Conservation (phyloP, 768 basidiomycete genomes). For the Termitomyces sp. region DNA sequence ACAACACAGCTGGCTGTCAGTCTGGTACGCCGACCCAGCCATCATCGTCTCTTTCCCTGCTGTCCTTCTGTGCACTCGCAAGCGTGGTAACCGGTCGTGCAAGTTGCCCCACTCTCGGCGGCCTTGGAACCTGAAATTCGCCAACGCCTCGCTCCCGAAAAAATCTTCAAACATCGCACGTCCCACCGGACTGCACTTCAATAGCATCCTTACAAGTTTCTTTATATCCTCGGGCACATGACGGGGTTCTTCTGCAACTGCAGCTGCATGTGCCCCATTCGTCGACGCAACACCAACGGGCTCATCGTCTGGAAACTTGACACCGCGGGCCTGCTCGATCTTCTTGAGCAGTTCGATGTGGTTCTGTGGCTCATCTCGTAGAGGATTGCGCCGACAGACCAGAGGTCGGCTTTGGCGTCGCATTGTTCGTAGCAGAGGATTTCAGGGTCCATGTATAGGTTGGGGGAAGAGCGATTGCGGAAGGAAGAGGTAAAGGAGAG, state of each 20-base stretch:
- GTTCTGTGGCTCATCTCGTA: conserved; percentile 94
- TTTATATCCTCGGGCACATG: conserved; percentile 80
- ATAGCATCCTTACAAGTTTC: conserved; percentile 73
- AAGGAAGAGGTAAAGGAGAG: background rate
- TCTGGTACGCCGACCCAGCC: too few species aligned
- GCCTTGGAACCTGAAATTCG: conserved; percentile 63
- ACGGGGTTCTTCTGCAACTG: too few species aligned
- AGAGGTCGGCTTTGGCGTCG: conserved; percentile 97
- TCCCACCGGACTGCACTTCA: conserved; percentile 81
- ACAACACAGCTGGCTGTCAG: too few species aligned
- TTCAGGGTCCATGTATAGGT: conserved; percentile 98
- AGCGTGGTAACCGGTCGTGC: too few species aligned
- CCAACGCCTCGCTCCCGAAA: conserved; percentile 75
- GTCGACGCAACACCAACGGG: conserved; percentile 34
- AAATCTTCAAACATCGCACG: conserved; percentile 90
- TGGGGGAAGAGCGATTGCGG: conserved; percentile 38
- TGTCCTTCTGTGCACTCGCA: too few species aligned
- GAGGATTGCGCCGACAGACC: conserved; percentile 96
- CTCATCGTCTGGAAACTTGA: conserved; percentile 94
- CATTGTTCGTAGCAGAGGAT: conserved; percentile 90
- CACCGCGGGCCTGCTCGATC: conserved; percentile 87
- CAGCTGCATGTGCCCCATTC: background rate
- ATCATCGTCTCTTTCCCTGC: too few species aligned
- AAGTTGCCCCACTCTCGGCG: too few species aligned
- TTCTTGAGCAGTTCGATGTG: conserved; percentile 92